These are phyloP conservation scores for Suillus paluster DNA, from an alignment of 768 basidiomycete genomes.

Conservation along the genomic window DNA sequence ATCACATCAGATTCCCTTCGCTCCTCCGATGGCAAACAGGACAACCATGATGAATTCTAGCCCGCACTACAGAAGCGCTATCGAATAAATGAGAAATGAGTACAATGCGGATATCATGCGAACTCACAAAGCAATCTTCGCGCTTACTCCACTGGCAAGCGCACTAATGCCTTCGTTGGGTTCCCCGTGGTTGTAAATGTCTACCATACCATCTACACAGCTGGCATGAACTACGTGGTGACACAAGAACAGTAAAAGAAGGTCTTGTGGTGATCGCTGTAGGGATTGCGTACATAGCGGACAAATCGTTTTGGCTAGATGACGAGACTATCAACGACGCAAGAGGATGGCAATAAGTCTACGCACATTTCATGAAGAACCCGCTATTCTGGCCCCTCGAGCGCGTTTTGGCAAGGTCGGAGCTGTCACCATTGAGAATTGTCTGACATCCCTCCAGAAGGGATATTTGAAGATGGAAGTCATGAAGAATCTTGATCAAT, in stretches of 20 bases:
- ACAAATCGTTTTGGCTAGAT: conserved; percentile 64
- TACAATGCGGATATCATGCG: neutral
- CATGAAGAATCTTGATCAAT: conserved; percentile 94
- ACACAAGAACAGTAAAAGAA: conserved; percentile 83
- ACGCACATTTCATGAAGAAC: conserved; percentile 75
- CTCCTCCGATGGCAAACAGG: conserved; percentile 73
- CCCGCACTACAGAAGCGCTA: conserved; percentile 74
- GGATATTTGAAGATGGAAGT: conserved; percentile 93
- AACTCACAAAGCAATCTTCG: conserved; percentile 80
- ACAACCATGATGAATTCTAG: conserved; percentile 68
- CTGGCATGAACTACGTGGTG: conserved; percentile 85
- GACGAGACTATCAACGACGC: neutral
- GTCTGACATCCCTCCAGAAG: conserved; percentile 90
- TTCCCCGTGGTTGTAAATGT: conserved; percentile 66
- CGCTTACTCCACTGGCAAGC: conserved; percentile 52
- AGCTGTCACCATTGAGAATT: conserved; percentile 84
- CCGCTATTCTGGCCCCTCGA: conserved; percentile 81
- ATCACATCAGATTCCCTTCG: conserved; percentile 47
- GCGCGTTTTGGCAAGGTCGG: conserved; percentile 67
- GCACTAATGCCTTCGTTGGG: conserved; percentile 48
- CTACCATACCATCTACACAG: conserved; percentile 71
- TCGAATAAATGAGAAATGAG: conserved; percentile 16
- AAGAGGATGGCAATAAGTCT: neutral
- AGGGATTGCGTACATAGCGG: conserved; percentile 66
- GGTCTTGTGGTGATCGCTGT: conserved; percentile 58